Percentiles rank a stretch among this genome's conserved stretches.
These are phyloP conservation scores for Candida ipomoeae DNA, from an alignment of 805 yeast genomes.

Conservation along the genomic window DNA sequence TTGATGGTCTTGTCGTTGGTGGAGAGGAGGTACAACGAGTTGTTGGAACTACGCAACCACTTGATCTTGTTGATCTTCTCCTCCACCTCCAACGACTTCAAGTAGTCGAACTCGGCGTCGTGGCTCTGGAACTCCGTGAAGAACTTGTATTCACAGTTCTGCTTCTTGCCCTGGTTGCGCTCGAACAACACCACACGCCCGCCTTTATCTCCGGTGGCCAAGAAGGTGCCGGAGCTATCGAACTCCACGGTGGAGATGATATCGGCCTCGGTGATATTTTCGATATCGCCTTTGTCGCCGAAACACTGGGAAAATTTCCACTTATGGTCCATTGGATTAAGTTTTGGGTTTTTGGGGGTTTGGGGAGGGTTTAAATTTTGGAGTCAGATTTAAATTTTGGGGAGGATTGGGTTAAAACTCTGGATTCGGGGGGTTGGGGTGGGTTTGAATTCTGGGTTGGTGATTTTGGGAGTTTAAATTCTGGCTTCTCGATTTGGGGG, in stretches of 20 bases:
- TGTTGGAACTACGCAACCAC: constrained; percentile 87
- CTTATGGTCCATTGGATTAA: constrained; percentile 27
- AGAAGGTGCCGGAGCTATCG: constrained; percentile 87
- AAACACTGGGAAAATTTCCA: constrained; percentile 97
- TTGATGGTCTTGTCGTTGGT: constrained; percentile 98
- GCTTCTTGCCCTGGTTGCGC: constrained; percentile 66
- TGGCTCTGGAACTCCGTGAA: constrained; percentile 97
- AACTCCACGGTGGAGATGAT: constrained; percentile 96
- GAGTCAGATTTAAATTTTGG: too few relatives aligned
- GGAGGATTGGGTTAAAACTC: too few relatives aligned
- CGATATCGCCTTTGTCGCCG: constrained; percentile 98
- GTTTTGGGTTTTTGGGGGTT: too few relatives aligned
- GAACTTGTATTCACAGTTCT: constrained; percentile 82
- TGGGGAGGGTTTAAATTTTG: too few relatives aligned
- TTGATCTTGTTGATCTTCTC: constrained; percentile 97
- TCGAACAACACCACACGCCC: constrained; percentile 96
- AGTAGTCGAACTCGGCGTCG: constrained; percentile 97
- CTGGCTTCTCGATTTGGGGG: too few relatives aligned
- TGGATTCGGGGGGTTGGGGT: too few relatives aligned
- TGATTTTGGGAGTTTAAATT: too few relatives aligned
- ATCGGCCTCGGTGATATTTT: constrained; percentile 93
- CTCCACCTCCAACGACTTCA: constrained; percentile 93
- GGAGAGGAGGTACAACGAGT: constrained; percentile 83
- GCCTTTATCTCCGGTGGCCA: constrained; percentile 98
- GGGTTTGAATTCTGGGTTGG: too few relatives aligned